Conservation (phyloP, 805 yeast genomes). For the Metschnikowia koreensis region DNA sequence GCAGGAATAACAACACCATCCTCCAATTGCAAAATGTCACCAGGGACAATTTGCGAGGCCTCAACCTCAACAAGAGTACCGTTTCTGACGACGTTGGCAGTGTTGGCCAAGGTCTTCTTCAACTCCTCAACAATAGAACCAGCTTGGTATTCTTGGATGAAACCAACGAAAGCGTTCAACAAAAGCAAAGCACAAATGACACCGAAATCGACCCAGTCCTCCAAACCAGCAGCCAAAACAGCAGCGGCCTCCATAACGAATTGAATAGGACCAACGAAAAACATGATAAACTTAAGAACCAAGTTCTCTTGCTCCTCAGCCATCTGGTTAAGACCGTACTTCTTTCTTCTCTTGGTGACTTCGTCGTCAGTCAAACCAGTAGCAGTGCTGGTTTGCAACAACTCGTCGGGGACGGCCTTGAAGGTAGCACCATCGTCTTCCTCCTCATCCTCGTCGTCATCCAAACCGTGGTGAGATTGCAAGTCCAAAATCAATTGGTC, state of each 20-base stretch:
- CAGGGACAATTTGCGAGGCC: slow-evolving; percentile 88
- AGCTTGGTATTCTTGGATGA: slow-evolving; percentile 96
- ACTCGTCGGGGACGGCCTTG: slow-evolving; percentile 82
- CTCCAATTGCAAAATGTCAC: slow-evolving; percentile 89
- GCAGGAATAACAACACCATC: slow-evolving; percentile 93
- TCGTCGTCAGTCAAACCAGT: slow-evolving; percentile 77
- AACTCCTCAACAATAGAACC: slow-evolving; percentile 96
- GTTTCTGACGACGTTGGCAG: slow-evolving; percentile 83
- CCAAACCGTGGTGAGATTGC: slow-evolving; percentile 60
- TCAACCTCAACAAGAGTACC: slow-evolving; percentile 73
- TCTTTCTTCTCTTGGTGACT: slow-evolving; percentile 80
- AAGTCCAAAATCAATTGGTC: slow-evolving; percentile 72
- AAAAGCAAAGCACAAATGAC: slow-evolving; percentile 85
- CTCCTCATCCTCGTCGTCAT: slow-evolving; percentile 25
- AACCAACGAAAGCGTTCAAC: slow-evolving; percentile 92
- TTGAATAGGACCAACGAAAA: slow-evolving; percentile 94
- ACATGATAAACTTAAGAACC: slow-evolving; percentile 75
- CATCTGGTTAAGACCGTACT: slow-evolving; percentile 88
- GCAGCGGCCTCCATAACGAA: slow-evolving; percentile 98
- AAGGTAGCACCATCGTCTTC: slow-evolving; percentile 35
- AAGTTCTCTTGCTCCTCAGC: slow-evolving; percentile 83
- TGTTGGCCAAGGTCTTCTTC: slow-evolving; percentile 90
- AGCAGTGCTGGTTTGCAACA: slow-evolving; percentile 77
- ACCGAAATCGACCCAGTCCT: slow-evolving; percentile 99
- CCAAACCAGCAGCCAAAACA: slow-evolving; percentile 89